Evolutionary conservation across 352 stramenopile species (phyloP), one percentile per base, ranked within the genome.

Genomic region (Thraustochytrium striatum): DNA sequence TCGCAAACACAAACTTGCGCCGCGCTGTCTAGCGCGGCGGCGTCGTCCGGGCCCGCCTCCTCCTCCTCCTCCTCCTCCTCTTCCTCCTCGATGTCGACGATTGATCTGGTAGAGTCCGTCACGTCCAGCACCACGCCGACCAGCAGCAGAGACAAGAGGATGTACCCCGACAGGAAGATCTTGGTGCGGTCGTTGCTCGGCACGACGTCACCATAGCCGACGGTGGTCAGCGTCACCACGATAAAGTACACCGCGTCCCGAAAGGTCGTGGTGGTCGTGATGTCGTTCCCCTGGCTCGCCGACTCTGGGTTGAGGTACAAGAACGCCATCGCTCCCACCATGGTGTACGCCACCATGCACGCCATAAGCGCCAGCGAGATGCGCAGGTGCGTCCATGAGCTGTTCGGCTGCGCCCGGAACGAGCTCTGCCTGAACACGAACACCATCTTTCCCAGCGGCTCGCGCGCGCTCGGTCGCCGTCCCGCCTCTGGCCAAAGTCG

Each of bases 151-250:
- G 32, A 55, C n/a, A 75, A 16, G 11, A 75, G 30, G 16, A 75
- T 41, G 52, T 75, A 75, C 19, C 11, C 21, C n/a, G 65, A 16
- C 9, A 68, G 16, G 50, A 75, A 75, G 19, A 75, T 21, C 52
- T 75, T 75, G 11, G 65, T 50, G 65, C 3, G 41, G 52, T 75
- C 65, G 36, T 58, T 68, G 5, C 11, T 38, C 16, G 65, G 65
- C n/a, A 75, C 65, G 5, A 75, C 52, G 30, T 75, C 65, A 41
- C 65, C 65, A 30, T 62, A 75, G 8, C 65, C 65, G 19, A 75
- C 65, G 28, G 65, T 75, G 5, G 65, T 38, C 5, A 75, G 44
- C 41, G 65, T 75, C 35, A 75, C 65, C 25, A 61, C 52, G 35
- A 38, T 43, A 61, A 75, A 75, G 50, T 75, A 75, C 19, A 75